phyloP scores from a whole-genome alignment of 164 flowering plant species.

The Piper longum region DNA sequence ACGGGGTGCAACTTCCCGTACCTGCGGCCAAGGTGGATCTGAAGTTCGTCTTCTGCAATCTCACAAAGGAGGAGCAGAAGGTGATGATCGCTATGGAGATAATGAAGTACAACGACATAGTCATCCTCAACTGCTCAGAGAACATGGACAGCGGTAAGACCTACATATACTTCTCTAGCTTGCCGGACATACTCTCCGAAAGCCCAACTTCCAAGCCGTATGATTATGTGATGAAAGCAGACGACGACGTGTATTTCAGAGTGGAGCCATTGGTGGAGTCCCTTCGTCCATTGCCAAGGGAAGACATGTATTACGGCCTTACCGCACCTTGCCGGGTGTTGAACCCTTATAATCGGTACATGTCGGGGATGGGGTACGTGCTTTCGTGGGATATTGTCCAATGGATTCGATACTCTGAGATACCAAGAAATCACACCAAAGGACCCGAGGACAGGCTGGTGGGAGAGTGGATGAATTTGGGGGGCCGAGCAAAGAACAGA shows the following conservation, averaged over 20 bases:
- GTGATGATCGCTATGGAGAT: slow-evolving; percentile 38
- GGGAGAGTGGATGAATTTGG: slow-evolving; percentile 57
- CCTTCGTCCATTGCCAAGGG: slow-evolving; percentile 42
- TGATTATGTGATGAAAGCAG: slow-evolving; percentile 59
- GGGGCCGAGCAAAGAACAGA: slow-evolving; percentile 21
- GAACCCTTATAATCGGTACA: slow-evolving; percentile 70
- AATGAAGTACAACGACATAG: slow-evolving; percentile 39
- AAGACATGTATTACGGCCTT: slow-evolving; percentile 70
- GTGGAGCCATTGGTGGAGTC: slow-evolving; percentile 16
- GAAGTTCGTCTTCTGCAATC: slow-evolving; percentile 49
- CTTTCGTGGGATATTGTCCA: slow-evolving; percentile 82
- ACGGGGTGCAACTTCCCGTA: slow-evolving; percentile 35
- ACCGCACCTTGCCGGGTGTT: slow-evolving; percentile 70
- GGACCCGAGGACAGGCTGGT: slow-evolving; percentile 75
- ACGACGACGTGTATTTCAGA: slow-evolving; percentile 24
- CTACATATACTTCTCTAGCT: slow-evolving; percentile 53
- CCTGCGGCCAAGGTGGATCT: slow-evolving; percentile 27
- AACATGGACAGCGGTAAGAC: slow-evolving; percentile 89
- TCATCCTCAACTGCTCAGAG: slow-evolving; percentile 55
- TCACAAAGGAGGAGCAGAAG: slow-evolving; percentile 42
- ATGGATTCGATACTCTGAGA: slow-evolving; percentile 47
- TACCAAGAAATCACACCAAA: slow-evolving; percentile 35
- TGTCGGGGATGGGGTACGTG: slow-evolving; percentile 86
- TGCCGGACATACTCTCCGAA: slow-evolving; percentile 14
- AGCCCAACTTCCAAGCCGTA: slow-evolving; percentile 22